Conservation (phyloP, 768 basidiomycete species). For the Trametes cubensis region DNA sequence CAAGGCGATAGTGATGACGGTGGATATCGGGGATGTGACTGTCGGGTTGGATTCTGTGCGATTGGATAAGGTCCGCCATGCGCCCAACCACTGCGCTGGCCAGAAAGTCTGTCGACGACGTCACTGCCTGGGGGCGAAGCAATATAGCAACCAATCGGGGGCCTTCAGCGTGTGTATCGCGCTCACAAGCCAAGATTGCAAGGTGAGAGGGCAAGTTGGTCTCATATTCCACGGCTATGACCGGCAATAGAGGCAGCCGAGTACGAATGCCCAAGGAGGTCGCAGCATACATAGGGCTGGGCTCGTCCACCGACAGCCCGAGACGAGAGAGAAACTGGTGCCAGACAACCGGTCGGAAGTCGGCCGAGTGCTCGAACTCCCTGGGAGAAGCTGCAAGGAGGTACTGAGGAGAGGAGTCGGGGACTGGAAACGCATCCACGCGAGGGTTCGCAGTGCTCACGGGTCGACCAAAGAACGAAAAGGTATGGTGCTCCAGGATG, state of each 20-base stretch:
- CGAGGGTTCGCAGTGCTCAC: neutral
- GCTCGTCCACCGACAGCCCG: neutral
- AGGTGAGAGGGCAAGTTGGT: constrained; percentile 4
- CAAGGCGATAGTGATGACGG: neutral
- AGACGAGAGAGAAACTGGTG: neutral
- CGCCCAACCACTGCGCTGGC: too few relatives aligned
- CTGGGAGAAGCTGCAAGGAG: constrained; percentile 7
- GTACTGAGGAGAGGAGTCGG: neutral
- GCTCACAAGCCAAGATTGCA: constrained; percentile 13
- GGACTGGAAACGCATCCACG: neutral
- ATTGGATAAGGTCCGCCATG: neutral
- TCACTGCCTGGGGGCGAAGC: too few relatives aligned
- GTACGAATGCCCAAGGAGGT: constrained; percentile 12
- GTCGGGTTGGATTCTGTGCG: neutral
- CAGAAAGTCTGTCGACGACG: too few relatives aligned
- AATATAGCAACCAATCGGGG: too few relatives aligned
- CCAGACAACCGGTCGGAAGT: neutral
- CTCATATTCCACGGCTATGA: neutral
- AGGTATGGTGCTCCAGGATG: neutral
- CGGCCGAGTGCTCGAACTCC: constrained; percentile 9
- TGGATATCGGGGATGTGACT: too few relatives aligned
- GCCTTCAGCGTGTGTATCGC: neutral
- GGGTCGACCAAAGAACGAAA: too few relatives aligned
- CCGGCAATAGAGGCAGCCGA: constrained; percentile 5
- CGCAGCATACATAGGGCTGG: neutral